A percentile compares a stretch with the other conserved stretches of the same genome.
phyloP scores from a whole-genome alignment of 108 stramenopile genomes.

The Nannochloropsis oceanica region DNA sequence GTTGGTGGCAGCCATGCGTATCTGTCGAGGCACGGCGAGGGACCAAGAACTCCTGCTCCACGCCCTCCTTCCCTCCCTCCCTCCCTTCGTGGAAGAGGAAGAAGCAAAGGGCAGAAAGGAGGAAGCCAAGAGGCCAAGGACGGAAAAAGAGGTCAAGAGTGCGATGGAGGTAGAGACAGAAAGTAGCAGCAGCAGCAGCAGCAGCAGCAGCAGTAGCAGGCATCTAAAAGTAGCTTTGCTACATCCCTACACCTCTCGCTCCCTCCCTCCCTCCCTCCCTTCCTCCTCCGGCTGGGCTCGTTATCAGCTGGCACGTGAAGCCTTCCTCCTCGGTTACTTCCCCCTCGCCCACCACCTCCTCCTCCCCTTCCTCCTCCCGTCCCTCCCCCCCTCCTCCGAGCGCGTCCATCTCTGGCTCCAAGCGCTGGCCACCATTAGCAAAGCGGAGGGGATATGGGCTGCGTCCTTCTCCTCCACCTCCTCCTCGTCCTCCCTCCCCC shows the following conservation, averaged over 20 bases:
- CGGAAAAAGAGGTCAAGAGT: no score
- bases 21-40: neutral
- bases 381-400: neutral
- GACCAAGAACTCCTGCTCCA: neutral
- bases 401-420: neutral
- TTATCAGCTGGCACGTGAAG: neutral
- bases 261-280: neutral
- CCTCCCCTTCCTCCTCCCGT: neutral
- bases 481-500: neutral
- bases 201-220: no score
- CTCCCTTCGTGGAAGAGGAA: neutral
- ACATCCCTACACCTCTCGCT: neutral
- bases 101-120: no score
- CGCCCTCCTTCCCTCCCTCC: neutral
- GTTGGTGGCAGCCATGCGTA: neutral
- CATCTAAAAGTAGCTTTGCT: no score
- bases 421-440: neutral
- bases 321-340: neutral
- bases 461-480: neutral
- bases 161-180: no score
- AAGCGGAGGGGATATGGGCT: neutral
- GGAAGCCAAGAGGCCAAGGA: no score
- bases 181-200: no score
- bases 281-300: neutral
- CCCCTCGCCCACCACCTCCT: neutral